phyloP scores from a whole-genome alignment of 192 early-diverging fungal species.

The Coemansia sp. region DNA sequence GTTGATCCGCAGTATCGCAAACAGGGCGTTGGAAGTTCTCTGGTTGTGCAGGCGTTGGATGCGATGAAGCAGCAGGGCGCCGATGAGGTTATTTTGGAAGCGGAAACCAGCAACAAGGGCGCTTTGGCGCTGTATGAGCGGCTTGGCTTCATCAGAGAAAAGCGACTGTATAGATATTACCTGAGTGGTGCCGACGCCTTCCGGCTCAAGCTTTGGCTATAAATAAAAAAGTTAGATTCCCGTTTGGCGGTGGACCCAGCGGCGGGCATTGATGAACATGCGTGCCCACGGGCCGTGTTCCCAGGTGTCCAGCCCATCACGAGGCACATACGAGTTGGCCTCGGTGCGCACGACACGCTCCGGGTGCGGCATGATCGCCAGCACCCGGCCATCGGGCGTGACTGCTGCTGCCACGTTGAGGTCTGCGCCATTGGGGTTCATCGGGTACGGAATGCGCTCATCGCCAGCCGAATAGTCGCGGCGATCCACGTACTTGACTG shows the following conservation, averaged over 20 bases:
- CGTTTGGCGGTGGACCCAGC: slow-evolving; percentile 64
- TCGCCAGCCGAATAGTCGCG: slow-evolving; percentile 56
- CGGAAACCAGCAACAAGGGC: slow-evolving; percentile 81
- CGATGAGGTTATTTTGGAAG: slow-evolving; percentile 85
- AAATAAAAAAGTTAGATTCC: slow-evolving; percentile 1
- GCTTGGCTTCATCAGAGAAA: slow-evolving; percentile 92
- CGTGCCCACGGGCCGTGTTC: slow-evolving; percentile 81
- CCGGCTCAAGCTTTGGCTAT: slow-evolving; percentile 67
- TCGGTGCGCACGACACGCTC: slow-evolving; percentile 84
- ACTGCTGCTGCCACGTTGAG: slow-evolving; percentile 84
- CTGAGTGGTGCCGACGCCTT: slow-evolving; percentile 92
- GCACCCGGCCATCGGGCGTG: slow-evolving; percentile 81
- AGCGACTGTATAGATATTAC: slow-evolving; percentile 88
- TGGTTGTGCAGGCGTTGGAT: slow-evolving; percentile 72
- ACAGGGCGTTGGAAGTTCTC: slow-evolving; percentile 68
- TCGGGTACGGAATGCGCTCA: slow-evolving; percentile 79
- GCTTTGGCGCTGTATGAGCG: slow-evolving; percentile 85
- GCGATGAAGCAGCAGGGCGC: slow-evolving; percentile 73
- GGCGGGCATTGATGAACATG: slow-evolving; percentile 89
- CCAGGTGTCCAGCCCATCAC: slow-evolving; percentile 26
- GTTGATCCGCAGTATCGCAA: slow-evolving; percentile 80
- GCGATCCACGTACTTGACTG: slow-evolving; percentile 83
- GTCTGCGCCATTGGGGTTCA: slow-evolving; percentile 95
- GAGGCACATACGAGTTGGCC: slow-evolving; percentile 86
- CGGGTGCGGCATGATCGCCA: slow-evolving; percentile 98